These are phyloP conservation scores for Pilobolus umbonatus DNA, from an alignment of 192 early-diverging fungal species.

Conservation along the genomic window DNA sequence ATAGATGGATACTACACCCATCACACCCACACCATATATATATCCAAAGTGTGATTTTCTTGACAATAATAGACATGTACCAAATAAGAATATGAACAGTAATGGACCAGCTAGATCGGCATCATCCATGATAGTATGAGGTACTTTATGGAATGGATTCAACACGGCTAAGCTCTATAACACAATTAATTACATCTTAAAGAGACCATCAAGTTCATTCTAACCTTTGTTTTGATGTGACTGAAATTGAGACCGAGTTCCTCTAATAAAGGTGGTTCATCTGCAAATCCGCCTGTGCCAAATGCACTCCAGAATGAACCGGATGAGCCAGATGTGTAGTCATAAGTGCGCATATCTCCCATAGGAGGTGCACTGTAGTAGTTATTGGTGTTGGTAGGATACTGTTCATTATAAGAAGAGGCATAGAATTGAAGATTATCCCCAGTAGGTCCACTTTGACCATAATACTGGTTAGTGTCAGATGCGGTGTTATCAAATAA, in stretches of 20 bases:
- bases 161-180: conserved; percentile 72
- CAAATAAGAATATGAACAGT: conserved; percentile 86
- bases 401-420: conserved; percentile 45
- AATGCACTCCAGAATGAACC: conserved; percentile 70
- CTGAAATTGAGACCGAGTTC: conserved; percentile 94
- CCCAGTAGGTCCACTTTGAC: not conserved
- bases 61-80: conserved; percentile 75
- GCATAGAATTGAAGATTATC: conserved; percentile 56
- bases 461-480: conserved; percentile 27
- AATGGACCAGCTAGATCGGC: conserved; percentile 94
- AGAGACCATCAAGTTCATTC: not conserved
- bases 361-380: conserved; percentile 29
- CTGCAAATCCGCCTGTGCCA: conserved; percentile 85
- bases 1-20: conserved; percentile 84
- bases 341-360: conserved; percentile 23
- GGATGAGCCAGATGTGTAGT: conserved; percentile 15
- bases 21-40: conserved; percentile 90
- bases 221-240: conserved; percentile 84
- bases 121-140: conserved; percentile 90
- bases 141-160: conserved; percentile 72
- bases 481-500: conserved; percentile 29
- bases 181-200: not conserved
- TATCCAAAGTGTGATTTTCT: conserved; percentile 97
- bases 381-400: conserved; percentile 28
- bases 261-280: conserved; percentile 92